phyloP scores from a whole-genome alignment of 2,329 filamentous ascomycete genomes.

The Daldinia sp. region DNA sequence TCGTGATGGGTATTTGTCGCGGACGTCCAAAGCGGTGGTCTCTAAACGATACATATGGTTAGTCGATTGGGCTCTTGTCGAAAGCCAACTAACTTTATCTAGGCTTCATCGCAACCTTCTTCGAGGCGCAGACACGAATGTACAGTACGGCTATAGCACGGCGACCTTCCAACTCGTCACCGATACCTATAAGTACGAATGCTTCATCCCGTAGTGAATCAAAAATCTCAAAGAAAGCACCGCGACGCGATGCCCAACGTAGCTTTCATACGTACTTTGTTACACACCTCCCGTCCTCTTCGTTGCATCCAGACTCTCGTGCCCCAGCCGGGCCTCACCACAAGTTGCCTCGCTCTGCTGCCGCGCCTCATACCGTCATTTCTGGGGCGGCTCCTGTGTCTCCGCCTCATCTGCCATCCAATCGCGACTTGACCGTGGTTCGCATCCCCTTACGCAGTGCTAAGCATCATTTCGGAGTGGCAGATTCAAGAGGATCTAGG shows the following conservation, averaged over 20 bases:
- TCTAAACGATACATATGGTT: slow-evolving; percentile 47
- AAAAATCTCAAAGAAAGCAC: slow-evolving; percentile 5
- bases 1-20: slow-evolving; percentile 40
- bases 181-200: slow-evolving; percentile 18
- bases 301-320: slow-evolving; percentile 85
- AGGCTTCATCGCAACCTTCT: slow-evolving; percentile 48
- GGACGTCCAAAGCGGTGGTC: slow-evolving; percentile 45
- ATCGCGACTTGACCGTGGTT: slow-evolving; percentile 87
- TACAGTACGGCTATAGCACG: slow-evolving; percentile 17
- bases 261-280: slow-evolving; percentile 97
- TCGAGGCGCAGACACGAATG: slow-evolving; percentile 37
- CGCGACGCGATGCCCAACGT: slow-evolving; percentile 48
- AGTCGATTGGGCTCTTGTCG: slow-evolving; percentile 18
- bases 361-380: slow-evolving; percentile 74
- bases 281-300: slow-evolving; percentile 92
- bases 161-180: slow-evolving; percentile 17
- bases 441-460: slow-evolving; percentile 92
- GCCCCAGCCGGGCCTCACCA: slow-evolving; percentile 72
- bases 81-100: slow-evolving; percentile 14
- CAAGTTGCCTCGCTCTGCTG: slow-evolving; percentile 85
- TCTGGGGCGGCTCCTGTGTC: slow-evolving; percentile 64
- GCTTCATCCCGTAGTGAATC: slow-evolving; percentile 13
- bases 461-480: slow-evolving; percentile 93
- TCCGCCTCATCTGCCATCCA: slow-evolving; percentile 66
- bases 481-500: slow-evolving; percentile 79